A percentile compares a stretch with the other conserved stretches of the same genome.
phyloP scores from a whole-genome alignment of 345 rosid genomes.

The Eucalyptus pauciflora region DNA sequence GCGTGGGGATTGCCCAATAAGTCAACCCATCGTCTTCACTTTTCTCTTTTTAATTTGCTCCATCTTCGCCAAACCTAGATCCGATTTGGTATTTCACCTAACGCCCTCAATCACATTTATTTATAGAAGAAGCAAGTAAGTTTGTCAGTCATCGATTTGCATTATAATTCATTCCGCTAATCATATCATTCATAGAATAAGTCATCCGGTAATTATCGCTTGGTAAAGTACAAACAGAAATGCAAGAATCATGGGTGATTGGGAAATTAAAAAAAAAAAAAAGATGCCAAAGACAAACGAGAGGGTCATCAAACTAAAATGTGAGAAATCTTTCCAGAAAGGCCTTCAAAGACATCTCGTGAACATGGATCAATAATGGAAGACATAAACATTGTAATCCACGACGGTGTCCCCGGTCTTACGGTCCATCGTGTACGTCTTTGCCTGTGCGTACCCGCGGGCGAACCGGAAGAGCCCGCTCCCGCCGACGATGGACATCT shows the following conservation, averaged over 20 bases:
- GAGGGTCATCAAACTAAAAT: not conserved
- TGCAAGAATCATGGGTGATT: not conserved
- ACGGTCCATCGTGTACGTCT: conserved; percentile 7
- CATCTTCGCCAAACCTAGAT: not conserved
- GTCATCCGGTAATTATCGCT: not conserved
- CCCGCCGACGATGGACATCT: conserved; percentile 30
- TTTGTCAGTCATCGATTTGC: too few relatives aligned
- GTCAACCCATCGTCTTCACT: not conserved
- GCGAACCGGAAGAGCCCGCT: conserved; percentile 54
- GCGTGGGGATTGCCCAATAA: not conserved
- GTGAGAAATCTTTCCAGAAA: not conserved
- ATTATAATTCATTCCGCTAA: too few relatives aligned
- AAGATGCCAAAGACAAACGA: not conserved
- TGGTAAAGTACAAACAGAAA: not conserved
- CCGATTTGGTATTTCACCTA: not conserved
- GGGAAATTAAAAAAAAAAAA: not conserved
- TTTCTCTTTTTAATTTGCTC: not conserved
- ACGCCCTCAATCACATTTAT: not conserved
- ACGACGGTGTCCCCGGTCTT: conserved; percentile 16
- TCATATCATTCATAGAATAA: not conserved
- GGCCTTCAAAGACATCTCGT: not conserved
- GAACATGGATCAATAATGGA: conserved; percentile 15
- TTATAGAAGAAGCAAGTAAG: not conserved
- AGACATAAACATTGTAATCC: conserved; percentile 24
- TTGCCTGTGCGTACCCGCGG: conserved; percentile 37